A percentile compares a stretch with the other conserved stretches of the same genome.
Conservation (phyloP, 371 early-diverging fungal species). For the Circinella minor region DNA sequence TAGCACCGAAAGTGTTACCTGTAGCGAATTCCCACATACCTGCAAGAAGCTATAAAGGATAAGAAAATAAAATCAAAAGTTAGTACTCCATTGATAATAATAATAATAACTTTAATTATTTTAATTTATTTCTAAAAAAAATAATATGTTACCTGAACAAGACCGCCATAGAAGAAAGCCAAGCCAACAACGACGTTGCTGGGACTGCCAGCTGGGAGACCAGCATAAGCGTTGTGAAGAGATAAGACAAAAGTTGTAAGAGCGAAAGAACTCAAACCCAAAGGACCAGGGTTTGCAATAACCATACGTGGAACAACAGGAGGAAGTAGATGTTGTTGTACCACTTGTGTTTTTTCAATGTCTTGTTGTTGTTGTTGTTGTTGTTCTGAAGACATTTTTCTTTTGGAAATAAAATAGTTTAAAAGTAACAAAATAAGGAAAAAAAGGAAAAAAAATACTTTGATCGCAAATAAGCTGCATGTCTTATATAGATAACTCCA, state of each 20-base stretch:
- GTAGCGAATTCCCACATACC: conserved; percentile 86
- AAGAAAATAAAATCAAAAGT: background rate
- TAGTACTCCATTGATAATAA: background rate
- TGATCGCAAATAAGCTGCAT: background rate
- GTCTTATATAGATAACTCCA: conserved; percentile 2
- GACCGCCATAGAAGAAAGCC: conserved; percentile 82
- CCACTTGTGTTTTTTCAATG: conserved; percentile 1
- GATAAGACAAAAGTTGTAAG: conserved; percentile 79
- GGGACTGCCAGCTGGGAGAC: conserved; percentile 58
- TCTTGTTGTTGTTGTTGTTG: no score
- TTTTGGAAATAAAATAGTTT: background rate
- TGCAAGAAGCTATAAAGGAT: conserved; percentile 54
- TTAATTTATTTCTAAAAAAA: no score
- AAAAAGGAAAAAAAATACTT: background rate
- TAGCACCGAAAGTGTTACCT: conserved; percentile 84
- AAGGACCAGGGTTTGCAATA: conserved; percentile 74
- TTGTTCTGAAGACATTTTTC: conserved; percentile 1
- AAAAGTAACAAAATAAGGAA: background rate
- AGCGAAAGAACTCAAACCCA: conserved; percentile 77
- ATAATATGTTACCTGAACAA: conserved; percentile 63
- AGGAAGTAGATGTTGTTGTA: background rate
- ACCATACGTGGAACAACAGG: conserved; percentile 6
- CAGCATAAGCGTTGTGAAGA: conserved; percentile 71
- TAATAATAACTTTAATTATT: no score
- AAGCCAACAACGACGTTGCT: conserved; percentile 66